These are phyloP conservation scores for Phytophthora hibernalis DNA, from an alignment of 352 stramenopile genomes.

Conservation along the genomic window DNA sequence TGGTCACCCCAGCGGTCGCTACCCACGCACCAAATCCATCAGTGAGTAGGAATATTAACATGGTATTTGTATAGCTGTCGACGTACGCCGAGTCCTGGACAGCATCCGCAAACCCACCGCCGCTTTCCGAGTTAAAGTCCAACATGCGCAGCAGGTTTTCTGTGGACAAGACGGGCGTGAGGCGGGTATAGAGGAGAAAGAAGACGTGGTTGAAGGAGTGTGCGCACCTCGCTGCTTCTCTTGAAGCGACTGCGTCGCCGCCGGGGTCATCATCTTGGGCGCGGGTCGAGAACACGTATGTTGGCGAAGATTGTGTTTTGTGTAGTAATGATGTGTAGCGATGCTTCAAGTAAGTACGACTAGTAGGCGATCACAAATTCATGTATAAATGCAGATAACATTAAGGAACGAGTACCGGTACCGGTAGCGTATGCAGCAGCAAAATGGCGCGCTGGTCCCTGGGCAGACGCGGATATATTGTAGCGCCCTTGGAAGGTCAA, in stretches of 20 bases:
- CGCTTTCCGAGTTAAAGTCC: slow-evolving; percentile 83
- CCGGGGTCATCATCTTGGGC: slow-evolving; percentile 45
- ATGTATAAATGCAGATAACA: slow-evolving; percentile 11
- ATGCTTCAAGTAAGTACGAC: slow-evolving; percentile 12
- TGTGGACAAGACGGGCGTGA: slow-evolving; percentile 19
- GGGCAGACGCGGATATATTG: slow-evolving; percentile 19
- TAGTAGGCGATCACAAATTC: not conserved
- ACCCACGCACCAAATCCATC: not conserved
- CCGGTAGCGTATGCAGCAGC: not conserved
- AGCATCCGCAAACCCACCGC: slow-evolving; percentile 39
- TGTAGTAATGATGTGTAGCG: not conserved
- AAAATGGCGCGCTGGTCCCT: slow-evolving; percentile 4
- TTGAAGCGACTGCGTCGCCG: slow-evolving; percentile 66
- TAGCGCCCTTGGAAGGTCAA: slow-evolving; percentile 17
- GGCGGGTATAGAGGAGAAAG: not conserved
- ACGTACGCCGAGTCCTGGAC: slow-evolving; percentile 47
- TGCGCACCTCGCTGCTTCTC: slow-evolving; percentile 81
- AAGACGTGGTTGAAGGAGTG: not conserved
- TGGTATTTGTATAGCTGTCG: not conserved
- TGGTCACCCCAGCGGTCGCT: slow-evolving; percentile 86
- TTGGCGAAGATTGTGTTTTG: not conserved
- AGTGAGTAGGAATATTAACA: not conserved
- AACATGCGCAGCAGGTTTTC: slow-evolving; percentile 87
- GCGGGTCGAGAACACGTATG: slow-evolving; percentile 19
- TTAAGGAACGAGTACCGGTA: slow-evolving; percentile 18